These are phyloP conservation scores for Hondaea fermentalgiana DNA, from an alignment of 108 stramenopile genomes.

Conservation along the genomic window DNA sequence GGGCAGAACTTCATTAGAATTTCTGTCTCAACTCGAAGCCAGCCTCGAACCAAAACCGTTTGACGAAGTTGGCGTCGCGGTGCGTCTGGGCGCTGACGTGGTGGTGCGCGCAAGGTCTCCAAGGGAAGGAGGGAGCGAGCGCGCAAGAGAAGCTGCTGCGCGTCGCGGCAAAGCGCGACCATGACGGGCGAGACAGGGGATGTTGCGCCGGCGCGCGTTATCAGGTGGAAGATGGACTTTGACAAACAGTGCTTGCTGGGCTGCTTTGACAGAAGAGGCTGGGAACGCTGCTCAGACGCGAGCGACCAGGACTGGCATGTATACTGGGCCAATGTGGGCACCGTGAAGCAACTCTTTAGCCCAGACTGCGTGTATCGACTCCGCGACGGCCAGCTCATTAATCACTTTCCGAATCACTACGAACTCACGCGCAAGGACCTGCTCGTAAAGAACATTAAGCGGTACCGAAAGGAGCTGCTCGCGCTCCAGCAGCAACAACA, in stretches of 20 bases:
- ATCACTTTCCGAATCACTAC: conserved; percentile 54
- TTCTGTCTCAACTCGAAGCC: too few relatives aligned
- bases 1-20: too few relatives aligned
- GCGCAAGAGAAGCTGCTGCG: too few relatives aligned
- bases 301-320: conserved; percentile 50
- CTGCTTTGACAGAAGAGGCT: conserved; percentile 42
- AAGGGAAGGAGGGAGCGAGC: too few relatives aligned
- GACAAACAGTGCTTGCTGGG: conserved; percentile 44
- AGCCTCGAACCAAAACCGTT: too few relatives aligned
- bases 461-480: conserved; percentile 38
- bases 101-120: too few relatives aligned
- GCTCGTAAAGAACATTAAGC: conserved; percentile 51
- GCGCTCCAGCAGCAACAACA: neutral
- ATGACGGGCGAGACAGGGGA: neutral
- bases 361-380: conserved; percentile 46
- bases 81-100: too few relatives aligned
- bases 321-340: conserved; percentile 56
- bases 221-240: conserved; percentile 48
- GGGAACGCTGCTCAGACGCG: conserved; percentile 25
- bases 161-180: too few relatives aligned
- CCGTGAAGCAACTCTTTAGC: conserved; percentile 51
- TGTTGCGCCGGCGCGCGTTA: neutral
- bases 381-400: conserved; percentile 47
- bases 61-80: too few relatives aligned
- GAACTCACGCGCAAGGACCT: conserved; percentile 50